phyloP scores from a whole-genome alignment of 177 flowering plant genomes.

The Tripterygium wilfordii region DNA sequence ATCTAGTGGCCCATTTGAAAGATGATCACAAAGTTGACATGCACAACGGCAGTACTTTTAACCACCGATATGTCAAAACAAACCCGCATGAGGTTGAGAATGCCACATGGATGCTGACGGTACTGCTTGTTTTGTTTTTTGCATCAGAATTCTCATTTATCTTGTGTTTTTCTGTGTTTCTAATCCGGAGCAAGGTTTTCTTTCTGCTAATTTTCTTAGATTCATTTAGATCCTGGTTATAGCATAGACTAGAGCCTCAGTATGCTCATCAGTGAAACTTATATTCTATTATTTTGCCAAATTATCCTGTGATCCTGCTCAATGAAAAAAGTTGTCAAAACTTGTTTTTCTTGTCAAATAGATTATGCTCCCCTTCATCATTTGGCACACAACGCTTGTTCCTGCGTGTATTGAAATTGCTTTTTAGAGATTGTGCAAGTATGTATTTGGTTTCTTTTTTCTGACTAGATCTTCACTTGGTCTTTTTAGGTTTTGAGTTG shows the following conservation, averaged over 20 bases:
- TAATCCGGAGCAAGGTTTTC: background rate
- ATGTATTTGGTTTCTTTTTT: background rate
- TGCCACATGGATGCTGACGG: slow-evolving; percentile 98
- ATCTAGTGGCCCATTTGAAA: slow-evolving; percentile 70
- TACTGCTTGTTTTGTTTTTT: slow-evolving; percentile 19
- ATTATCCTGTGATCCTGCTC: too few species aligned
- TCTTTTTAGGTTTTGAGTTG: slow-evolving; percentile 79
- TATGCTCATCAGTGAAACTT: too few species aligned
- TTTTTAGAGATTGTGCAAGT: background rate
- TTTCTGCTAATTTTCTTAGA: background rate
- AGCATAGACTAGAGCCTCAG: too few species aligned
- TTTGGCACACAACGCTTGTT: too few species aligned
- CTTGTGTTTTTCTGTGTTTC: background rate
- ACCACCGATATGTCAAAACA: slow-evolving; percentile 92
- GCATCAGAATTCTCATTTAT: slow-evolving; percentile 4
- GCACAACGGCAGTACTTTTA: slow-evolving; percentile 91
- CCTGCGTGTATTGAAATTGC: too few species aligned
- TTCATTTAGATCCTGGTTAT: too few species aligned
- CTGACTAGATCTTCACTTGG: too few species aligned
- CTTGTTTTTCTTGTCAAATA: too few species aligned
- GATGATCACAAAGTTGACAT: slow-evolving; percentile 94
- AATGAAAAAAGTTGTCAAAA: too few species aligned
- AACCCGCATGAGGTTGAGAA: slow-evolving; percentile 95
- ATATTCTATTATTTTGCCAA: too few species aligned
- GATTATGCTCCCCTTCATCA: too few species aligned